Percentiles rank a stretch among this genome's conserved stretches.
These are phyloP conservation scores for Mycothermus thermophilus DNA, from an alignment of 495 filamentous ascomycete species.

Conservation along the genomic window DNA sequence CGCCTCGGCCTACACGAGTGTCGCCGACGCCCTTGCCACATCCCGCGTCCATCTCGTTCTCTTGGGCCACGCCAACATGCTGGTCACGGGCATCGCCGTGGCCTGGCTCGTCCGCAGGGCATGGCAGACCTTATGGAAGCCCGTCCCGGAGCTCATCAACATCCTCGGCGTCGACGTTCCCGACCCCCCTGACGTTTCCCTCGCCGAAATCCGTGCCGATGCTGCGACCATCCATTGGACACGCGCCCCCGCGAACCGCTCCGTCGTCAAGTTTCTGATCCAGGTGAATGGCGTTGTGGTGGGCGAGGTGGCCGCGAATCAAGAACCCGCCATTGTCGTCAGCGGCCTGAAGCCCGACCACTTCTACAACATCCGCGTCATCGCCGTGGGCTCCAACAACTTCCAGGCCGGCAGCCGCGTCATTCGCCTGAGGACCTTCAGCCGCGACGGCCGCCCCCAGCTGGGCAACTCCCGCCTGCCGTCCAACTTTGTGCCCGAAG, in stretches of 20 bases:
- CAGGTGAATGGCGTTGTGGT: conserved; percentile 89
- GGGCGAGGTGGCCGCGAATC: conserved; percentile 63
- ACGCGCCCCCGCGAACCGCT: conserved; percentile 58
- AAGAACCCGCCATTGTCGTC: conserved; percentile 82
- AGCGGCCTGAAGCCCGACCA: conserved; percentile 69
- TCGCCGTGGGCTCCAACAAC: conserved; percentile 75
- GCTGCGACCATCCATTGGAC: conserved; percentile 89
- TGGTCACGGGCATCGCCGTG: conserved; percentile 30
- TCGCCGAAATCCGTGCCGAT: conserved; percentile 79
- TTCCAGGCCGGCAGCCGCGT: conserved; percentile 80
- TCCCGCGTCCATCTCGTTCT: conserved; percentile 27
- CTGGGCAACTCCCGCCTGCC: conserved; percentile 38
- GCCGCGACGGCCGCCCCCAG: conserved; percentile 39
- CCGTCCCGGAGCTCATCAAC: conserved; percentile 77
- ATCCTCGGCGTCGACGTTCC: conserved; percentile 90
- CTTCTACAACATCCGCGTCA: conserved; percentile 84
- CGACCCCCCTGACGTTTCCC: conserved; percentile 72
- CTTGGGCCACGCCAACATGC: conserved; percentile 31
- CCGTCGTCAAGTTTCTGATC: conserved; percentile 75
- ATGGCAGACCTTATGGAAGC: conserved; percentile 74
- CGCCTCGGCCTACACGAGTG: conserved; percentile 23
- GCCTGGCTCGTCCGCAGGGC: conserved; percentile 49
- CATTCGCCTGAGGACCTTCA: conserved; percentile 61
- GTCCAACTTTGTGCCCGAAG: conserved; percentile 38
- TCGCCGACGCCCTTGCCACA: conserved; percentile 18